Base-by-base conservation (phyloP, 1,284 basidiomycete species). In the Malassezia equina region DNA sequence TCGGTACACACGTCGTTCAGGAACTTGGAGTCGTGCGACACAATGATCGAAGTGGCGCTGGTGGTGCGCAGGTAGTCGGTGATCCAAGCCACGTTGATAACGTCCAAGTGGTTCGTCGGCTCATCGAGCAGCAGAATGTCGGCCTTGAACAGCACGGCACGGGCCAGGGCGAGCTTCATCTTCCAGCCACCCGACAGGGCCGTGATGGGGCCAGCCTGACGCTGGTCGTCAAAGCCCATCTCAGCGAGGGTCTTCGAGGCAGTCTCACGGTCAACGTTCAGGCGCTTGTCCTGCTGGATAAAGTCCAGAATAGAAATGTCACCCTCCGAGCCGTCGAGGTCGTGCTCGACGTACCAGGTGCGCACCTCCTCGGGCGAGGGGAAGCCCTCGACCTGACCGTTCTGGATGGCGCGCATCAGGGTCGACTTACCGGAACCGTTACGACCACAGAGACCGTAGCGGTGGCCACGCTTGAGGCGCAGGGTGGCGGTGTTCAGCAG, bases 331-430 rank as follows among this genome's bases (percentile, higher is more conserved):
- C 71, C 71, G 65, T 74, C 71, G 48, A 74, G 59, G 55, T 74
- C 71, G 69, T 74, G 71, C 66, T 74, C 71, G 62, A 74, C 71
- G 69, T 74, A 74, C 70, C 70, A 74, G 52, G 71, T 74, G 29
- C 66, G 65, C 52, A 74, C 71, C 62, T 68, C 70, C 5, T 74
- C 71, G 52, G 71, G 71, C 45, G 71, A 73, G 29, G 71, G 71
- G 71, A 74, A 74, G 51, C 71, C 71, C 64, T 74, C 71, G 56
- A 74, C 71, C 64, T 74, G 71, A 43, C 71, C 71, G 62, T 74
- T 74, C 59, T 70, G 69, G 62, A 74, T 74, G 55, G 71, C 71
- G 19, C 71, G 69, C 71, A 74, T 74, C 54, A 74, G 65, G 33
- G 71, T 74, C 52, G 71, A 74, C 66, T 74, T 74, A 43, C 71